Conservation (phyloP, 2,329 filamentous ascomycete species). For the Bipolaris victoriae region DNA sequence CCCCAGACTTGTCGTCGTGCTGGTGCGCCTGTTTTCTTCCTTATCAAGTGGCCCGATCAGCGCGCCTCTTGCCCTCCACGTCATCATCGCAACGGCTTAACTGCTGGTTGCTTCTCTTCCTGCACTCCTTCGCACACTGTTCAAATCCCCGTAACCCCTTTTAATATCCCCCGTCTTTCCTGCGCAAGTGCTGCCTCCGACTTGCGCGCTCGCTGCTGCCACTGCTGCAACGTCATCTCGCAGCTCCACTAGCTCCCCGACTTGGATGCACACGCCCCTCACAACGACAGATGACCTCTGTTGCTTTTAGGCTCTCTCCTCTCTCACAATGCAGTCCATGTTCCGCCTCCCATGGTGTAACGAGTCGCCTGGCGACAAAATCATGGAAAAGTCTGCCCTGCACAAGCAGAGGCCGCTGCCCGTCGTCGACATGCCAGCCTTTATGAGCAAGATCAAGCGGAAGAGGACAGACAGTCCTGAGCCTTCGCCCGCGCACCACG, state of each 20-base stretch:
- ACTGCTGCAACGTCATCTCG: slow-evolving; percentile 42
- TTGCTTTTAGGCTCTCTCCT: slow-evolving; percentile 45
- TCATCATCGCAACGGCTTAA: slow-evolving; percentile 42
- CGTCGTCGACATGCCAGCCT: slow-evolving; percentile 53
- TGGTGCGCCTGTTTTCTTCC: slow-evolving; percentile 24
- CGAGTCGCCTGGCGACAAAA: slow-evolving; percentile 51
- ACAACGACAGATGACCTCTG: slow-evolving; percentile 50
- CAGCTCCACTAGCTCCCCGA: slow-evolving; percentile 33
- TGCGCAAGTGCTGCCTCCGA: slow-evolving; percentile 13
- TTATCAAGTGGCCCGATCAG: slow-evolving; percentile 40
- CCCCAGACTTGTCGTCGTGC: slow-evolving; percentile 25
- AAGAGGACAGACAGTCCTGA: slow-evolving; percentile 61
- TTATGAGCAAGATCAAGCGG: slow-evolving; percentile 63
- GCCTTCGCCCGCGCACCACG: slow-evolving; percentile 38
- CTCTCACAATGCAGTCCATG: slow-evolving; percentile 57
- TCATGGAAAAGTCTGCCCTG: slow-evolving; percentile 51
- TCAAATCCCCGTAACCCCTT: slow-evolving; percentile 37
- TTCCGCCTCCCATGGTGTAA: slow-evolving; percentile 59
- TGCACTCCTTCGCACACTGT: slow-evolving; percentile 41
- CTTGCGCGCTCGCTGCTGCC: slow-evolving; percentile 25
- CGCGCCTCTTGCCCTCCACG: slow-evolving; percentile 40
- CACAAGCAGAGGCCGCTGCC: slow-evolving; percentile 53
- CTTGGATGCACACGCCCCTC: slow-evolving; percentile 40
- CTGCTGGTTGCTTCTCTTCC: slow-evolving; percentile 42
- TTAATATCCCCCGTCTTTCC: slow-evolving; percentile 36